Evolutionary conservation across 352 stramenopile genomes (phyloP).

Genomic region (Peronosclerospora sorghi): DNA sequence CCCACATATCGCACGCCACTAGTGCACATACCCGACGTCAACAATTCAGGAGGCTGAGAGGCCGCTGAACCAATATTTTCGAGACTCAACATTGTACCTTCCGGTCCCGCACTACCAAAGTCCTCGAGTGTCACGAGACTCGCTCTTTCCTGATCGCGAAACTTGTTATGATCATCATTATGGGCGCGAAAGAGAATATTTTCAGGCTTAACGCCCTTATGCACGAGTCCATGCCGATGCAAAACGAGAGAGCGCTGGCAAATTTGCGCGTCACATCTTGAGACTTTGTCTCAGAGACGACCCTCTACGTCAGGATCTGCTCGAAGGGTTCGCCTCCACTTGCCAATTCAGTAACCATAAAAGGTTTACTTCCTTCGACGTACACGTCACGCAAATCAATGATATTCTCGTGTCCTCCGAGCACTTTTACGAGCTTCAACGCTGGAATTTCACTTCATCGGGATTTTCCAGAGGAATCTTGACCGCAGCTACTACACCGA

Average conservation of each 20-base stretch:
- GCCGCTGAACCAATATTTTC: conserved; percentile 66
- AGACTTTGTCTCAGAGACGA: conserved; percentile 37
- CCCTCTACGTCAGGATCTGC: conserved; percentile 64
- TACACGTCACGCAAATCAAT: conserved; percentile 77
- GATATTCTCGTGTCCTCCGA: conserved; percentile 80
- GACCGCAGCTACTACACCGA: conserved; percentile 56
- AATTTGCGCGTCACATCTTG: conserved; percentile 42
- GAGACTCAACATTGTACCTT: conserved; percentile 14
- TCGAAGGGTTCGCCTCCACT: conserved; percentile 86
- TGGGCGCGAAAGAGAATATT: conserved; percentile 54
- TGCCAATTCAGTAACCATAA: conserved; percentile 81
- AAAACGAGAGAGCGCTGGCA: conserved; percentile 55
- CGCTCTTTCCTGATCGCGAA: conserved; percentile 8
- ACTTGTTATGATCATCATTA: conserved; percentile 17
- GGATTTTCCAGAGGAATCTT: conserved; percentile 39
- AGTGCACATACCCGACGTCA: conserved; percentile 40
- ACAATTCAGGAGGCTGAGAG: conserved; percentile 57
- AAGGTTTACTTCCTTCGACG: conserved; percentile 63
- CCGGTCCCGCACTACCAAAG: conserved; percentile 65
- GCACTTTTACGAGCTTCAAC: conserved; percentile 59
- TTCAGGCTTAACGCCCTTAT: conserved; percentile 79
- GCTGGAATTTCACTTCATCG: conserved; percentile 45
- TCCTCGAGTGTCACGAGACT: conserved; percentile 62
- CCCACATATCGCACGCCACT: conserved; percentile 71
- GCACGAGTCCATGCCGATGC: conserved; percentile 55